phyloP scores from a whole-genome alignment of 2,329 filamentous ascomycete genomes.

The Coleophoma crateriformis region DNA sequence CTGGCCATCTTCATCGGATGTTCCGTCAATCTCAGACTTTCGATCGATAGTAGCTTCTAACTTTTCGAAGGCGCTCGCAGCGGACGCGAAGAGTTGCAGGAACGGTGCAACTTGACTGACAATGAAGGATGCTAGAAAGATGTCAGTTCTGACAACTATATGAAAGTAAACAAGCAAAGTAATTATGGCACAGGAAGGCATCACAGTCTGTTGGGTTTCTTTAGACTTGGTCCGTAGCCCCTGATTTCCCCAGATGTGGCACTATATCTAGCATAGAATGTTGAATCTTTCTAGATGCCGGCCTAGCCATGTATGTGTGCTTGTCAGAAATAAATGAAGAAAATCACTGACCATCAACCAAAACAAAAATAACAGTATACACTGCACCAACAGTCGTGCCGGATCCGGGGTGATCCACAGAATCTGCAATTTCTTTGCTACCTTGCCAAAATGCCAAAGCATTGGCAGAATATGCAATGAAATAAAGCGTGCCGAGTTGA shows the following conservation, averaged over 20 bases:
- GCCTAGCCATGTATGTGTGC: too few species aligned
- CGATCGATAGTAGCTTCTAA: conserved; percentile 35
- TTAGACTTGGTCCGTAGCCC: too few species aligned
- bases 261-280: too few species aligned
- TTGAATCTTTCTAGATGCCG: too few species aligned
- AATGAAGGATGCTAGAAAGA: conserved; percentile 28
- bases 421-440: conserved; percentile 39
- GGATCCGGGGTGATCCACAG: conserved; percentile 6
- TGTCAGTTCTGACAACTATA: too few species aligned
- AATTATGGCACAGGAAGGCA: neutral
- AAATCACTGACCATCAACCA: conserved; percentile 38
- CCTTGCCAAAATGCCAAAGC: conserved; percentile 54
- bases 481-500: conserved; percentile 47
- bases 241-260: too few species aligned
- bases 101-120: conserved; percentile 45
- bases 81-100: conserved; percentile 38
- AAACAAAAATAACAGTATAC: conserved; percentile 47
- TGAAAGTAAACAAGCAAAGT: neutral
- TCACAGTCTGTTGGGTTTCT: too few species aligned
- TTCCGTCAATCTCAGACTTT: conserved; percentile 12
- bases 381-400: conserved; percentile 26
- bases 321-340: too few species aligned
- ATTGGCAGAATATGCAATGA: conserved; percentile 51
- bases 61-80: conserved; percentile 4
- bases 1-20: conserved; percentile 1